phyloP scores from a whole-genome alignment of 2,329 filamentous ascomycete genomes.

The Volutella citrinella region DNA sequence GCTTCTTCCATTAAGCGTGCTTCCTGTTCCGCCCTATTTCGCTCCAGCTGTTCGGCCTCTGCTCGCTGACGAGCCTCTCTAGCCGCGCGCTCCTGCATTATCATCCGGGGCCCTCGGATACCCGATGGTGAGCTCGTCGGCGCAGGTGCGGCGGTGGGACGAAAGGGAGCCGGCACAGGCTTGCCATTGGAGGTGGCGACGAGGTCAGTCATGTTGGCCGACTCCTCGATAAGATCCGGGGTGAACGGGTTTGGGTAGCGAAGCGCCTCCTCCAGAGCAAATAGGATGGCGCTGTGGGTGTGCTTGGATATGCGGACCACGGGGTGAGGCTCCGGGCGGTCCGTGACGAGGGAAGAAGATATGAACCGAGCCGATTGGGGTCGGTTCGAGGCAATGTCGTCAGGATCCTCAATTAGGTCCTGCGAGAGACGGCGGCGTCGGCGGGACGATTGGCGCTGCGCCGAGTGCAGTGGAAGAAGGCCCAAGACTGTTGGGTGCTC shows the following conservation, averaged over 20 bases:
- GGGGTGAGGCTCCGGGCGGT: slow-evolving; percentile 41
- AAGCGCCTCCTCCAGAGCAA: slow-evolving; percentile 85
- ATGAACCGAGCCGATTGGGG: slow-evolving; percentile 22
- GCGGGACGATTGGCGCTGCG: slow-evolving; percentile 34
- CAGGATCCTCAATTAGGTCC: slow-evolving; percentile 45
- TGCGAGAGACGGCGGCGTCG: slow-evolving; percentile 42
- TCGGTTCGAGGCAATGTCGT: slow-evolving; percentile 36
- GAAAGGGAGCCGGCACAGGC: slow-evolving; percentile 40
- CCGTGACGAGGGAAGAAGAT: slow-evolving; percentile 29
- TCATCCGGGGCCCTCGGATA: slow-evolving; percentile 81
- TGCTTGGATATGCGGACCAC: slow-evolving; percentile 70
- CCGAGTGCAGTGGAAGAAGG: slow-evolving; percentile 35
- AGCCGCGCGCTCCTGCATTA: slow-evolving; percentile 83
- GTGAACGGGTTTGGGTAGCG: slow-evolving; percentile 81
- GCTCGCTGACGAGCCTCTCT: slow-evolving; percentile 70
- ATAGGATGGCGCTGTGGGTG: slow-evolving; percentile 87
- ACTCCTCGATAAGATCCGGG: slow-evolving; percentile 79
- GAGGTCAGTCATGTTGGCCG: slow-evolving; percentile 89
- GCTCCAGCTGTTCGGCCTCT: slow-evolving; percentile 61
- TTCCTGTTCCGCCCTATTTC: slow-evolving; percentile 57
- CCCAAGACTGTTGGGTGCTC: slow-evolving; percentile 23
- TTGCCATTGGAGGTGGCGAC: slow-evolving; percentile 53
- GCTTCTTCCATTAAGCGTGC: slow-evolving; percentile 53
- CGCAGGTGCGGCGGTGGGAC: slow-evolving; percentile 46
- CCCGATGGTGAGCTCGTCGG: slow-evolving; percentile 58